phyloP scores from a whole-genome alignment of 2,329 filamentous ascomycete genomes.

The Colletotrichum phormii region DNA sequence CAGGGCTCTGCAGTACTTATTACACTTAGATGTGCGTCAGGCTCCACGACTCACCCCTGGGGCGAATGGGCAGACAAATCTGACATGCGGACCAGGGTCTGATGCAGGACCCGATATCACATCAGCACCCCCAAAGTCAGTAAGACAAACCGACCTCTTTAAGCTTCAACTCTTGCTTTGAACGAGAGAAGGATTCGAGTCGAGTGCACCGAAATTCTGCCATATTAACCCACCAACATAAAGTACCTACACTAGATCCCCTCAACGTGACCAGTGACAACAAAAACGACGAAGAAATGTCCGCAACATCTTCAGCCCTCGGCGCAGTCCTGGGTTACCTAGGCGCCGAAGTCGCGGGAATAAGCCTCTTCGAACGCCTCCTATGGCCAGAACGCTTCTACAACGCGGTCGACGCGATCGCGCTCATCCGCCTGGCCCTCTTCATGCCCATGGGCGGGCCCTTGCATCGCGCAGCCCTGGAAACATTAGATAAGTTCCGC shows the following conservation, averaged over 20 bases:
- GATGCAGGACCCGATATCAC: neutral
- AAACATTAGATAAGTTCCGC: constrained; percentile 2
- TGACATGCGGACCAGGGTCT: neutral
- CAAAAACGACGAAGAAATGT: neutral
- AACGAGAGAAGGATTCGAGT: neutral
- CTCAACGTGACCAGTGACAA: neutral
- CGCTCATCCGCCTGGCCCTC: constrained; percentile 24
- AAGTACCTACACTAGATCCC: neutral
- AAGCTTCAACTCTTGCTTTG: neutral
- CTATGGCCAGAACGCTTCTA: constrained; percentile 40
- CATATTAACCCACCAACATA: neutral
- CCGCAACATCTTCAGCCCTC: neutral
- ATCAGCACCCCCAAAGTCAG: neutral
- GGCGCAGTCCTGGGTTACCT: constrained; percentile 37
- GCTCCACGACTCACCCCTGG: neutral
- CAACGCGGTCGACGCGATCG: constrained; percentile 15
- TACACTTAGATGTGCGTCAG: neutral
- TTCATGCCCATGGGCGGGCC: constrained; percentile 40
- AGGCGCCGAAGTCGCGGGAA: constrained; percentile 37
- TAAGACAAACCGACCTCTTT: neutral
- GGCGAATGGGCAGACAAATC: neutral
- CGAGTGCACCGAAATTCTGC: neutral
- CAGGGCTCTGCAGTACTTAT: neutral
- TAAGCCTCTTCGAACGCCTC: constrained; percentile 35
- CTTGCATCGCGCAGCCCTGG: constrained; percentile 37